Percentiles rank a stretch among this genome's conserved stretches.
phyloP scores from a whole-genome alignment of 2,329 filamentous ascomycete species.

The Diaporthe velutina region DNA sequence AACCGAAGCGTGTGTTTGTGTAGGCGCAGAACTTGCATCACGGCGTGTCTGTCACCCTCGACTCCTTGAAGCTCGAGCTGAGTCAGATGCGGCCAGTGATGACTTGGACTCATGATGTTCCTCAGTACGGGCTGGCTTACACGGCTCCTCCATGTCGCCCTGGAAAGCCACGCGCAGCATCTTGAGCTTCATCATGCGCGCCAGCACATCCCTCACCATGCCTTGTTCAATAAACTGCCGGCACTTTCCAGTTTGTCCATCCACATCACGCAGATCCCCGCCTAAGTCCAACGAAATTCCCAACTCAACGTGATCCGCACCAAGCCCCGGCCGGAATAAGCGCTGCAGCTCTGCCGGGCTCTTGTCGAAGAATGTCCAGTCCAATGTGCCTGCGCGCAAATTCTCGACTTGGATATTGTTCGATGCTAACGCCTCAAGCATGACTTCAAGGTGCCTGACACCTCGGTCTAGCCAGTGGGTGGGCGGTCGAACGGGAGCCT shows the following conservation, averaged over 20 bases:
- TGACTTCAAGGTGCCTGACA: slow-evolving; percentile 1
- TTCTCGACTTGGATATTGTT: background rate
- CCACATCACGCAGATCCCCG: background rate
- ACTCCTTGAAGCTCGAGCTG: background rate
- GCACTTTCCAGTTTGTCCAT: background rate
- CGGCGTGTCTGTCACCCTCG: background rate
- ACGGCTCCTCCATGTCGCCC: background rate
- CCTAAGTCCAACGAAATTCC: background rate
- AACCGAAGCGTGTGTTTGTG: slow-evolving; percentile 4
- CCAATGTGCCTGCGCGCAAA: background rate
- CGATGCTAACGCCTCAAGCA: background rate
- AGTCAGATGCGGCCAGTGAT: background rate
- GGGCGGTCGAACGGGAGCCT: background rate
- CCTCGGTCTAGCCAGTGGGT: background rate
- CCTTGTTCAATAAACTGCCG: background rate
- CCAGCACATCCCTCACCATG: background rate
- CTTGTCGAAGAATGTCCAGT: slow-evolving; percentile 5
- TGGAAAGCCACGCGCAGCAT: background rate
- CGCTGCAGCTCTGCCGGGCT: background rate
- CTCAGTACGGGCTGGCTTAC: background rate
- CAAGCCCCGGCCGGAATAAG: background rate
- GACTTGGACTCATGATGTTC: background rate
- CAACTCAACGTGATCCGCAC: background rate
- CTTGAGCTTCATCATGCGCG: background rate
- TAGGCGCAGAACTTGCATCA: background rate